Evolutionary conservation across 345 rosid genomes (phyloP).

Genomic region (Eucalyptus lansdowneana): DNA sequence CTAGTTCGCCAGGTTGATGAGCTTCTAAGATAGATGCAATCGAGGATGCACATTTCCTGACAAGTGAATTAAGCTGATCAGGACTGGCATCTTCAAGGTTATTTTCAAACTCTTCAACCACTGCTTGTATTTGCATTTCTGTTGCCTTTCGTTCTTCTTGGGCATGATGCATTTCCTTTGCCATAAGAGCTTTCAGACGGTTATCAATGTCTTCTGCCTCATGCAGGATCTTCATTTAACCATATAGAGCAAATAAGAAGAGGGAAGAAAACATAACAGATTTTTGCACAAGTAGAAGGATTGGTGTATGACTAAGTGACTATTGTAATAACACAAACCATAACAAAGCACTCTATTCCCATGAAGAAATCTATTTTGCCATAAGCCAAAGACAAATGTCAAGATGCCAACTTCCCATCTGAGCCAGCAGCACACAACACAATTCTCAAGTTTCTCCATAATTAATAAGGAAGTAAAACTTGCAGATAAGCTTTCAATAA

Average conservation of each 20-base stretch:
- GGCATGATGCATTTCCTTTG: constrained; percentile 42
- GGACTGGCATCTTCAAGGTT: constrained; percentile 22
- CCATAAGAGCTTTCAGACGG: constrained; percentile 42
- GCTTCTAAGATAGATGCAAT: constrained; percentile 56
- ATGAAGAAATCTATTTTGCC: neutral
- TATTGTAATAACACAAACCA: neutral
- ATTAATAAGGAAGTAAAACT: neutral
- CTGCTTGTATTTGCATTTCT: constrained; percentile 31
- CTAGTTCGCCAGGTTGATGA: constrained; percentile 21
- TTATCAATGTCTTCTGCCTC: constrained; percentile 63
- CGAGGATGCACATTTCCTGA: constrained; percentile 46
- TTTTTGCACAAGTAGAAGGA: neutral
- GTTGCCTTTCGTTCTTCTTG: constrained; percentile 47
- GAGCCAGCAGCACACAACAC: neutral
- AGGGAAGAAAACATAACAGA: neutral
- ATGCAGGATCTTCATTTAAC: constrained; percentile 41
- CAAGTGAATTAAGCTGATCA: constrained; percentile 45
- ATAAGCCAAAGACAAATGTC: neutral
- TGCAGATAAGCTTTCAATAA: neutral
- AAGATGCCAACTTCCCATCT: neutral
- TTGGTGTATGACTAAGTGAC: neutral
- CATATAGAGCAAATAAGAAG: neutral
- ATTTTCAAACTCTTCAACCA: constrained; percentile 44
- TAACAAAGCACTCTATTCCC: neutral
- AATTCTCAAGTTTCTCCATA: neutral